phyloP scores from a whole-genome alignment of 1,284 basidiomycete genomes.

The Porodaedalea pini region DNA sequence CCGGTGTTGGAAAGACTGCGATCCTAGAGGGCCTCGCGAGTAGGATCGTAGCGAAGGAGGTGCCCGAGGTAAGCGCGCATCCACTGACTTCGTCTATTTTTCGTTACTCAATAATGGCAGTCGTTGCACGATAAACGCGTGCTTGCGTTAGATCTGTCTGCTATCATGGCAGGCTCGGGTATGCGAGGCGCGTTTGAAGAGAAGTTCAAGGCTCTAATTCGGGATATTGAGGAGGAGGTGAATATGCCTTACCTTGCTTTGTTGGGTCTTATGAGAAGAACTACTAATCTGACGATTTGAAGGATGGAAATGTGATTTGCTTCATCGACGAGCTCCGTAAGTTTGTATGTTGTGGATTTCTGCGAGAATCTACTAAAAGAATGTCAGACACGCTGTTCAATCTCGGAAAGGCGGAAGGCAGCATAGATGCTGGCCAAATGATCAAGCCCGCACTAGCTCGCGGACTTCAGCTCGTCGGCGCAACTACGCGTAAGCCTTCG shows the following conservation, averaged over 20 bases:
- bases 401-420: conserved; percentile 88
- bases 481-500: conserved; percentile 67
- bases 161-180: conserved; percentile 83
- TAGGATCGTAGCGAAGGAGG: conserved; percentile 85
- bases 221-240: conserved; percentile 84
- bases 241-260: conserved; percentile 21
- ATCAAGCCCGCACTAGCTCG: conserved; percentile 85
- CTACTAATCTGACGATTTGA: neutral
- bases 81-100: neutral
- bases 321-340: conserved; percentile 91
- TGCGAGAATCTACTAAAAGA: conserved; percentile 5
- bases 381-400: conserved; percentile 71
- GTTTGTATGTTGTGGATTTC: conserved; percentile 30
- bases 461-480: conserved; percentile 83
- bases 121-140: conserved; percentile 81
- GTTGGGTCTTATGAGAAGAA: neutral
- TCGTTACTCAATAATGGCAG: conserved; percentile 33
- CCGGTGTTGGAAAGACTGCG: conserved; percentile 89
- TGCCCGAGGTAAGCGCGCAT: conserved; percentile 68
- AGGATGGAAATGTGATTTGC: conserved; percentile 74
- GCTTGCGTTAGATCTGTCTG: conserved; percentile 76
- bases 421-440: conserved; percentile 89
- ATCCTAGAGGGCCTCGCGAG: conserved; percentile 90
- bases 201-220: conserved; percentile 83
- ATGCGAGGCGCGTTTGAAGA: conserved; percentile 91